Base-by-base conservation (phyloP, 1,284 basidiomycete genomes). In the Salmacisia buchloeana region DNA sequence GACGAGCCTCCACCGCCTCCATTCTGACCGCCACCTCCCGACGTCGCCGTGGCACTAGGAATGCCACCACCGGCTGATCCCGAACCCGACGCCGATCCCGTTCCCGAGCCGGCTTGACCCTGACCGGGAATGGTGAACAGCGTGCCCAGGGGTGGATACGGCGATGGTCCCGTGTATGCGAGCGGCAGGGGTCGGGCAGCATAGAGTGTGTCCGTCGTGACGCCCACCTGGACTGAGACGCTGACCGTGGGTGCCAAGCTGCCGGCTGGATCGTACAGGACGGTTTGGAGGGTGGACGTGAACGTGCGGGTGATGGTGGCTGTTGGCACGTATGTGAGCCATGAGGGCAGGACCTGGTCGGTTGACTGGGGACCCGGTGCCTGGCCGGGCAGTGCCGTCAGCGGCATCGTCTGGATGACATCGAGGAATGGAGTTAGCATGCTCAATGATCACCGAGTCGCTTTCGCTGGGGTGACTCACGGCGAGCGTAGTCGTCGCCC, bases 141-240 rank as follows among this genome's bases (percentile, higher is more conserved):
- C 13, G 70, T 71, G 23, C 73, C 73, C 2, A 75, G 60, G 36
- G 63, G 61, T 4, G 70, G 71, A 2, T 70, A 66, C 3, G 73
- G 73, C 41, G 70, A 68, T 0, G 73, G 73, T 12, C 73, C 73
- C 5, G 68, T 71, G 56, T 75, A 75, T n/a, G 70, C 59, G 23
- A 72, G 41, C 10, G 73, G 73, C 13, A 72, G 64, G 27, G 49
- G 49, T 18, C 12, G 9, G 18, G 29, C 49, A 18, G n/a, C 27
- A 38, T 74, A 75, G 10, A 59, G 61, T 2, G 69, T 59, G 49
- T 57, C 63, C 1, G 72, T 74, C 2, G 68, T 64, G 3, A 64
- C 62, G 1, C 64, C 72, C n/a, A 60, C 60, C 2, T 64, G 43
- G 33, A 68, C 59, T 12, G 59, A 60, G n/a, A 63, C 54, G 1